Conservation (phyloP, 768 basidiomycete species). For the Leucocoprinus leucothites region DNA sequence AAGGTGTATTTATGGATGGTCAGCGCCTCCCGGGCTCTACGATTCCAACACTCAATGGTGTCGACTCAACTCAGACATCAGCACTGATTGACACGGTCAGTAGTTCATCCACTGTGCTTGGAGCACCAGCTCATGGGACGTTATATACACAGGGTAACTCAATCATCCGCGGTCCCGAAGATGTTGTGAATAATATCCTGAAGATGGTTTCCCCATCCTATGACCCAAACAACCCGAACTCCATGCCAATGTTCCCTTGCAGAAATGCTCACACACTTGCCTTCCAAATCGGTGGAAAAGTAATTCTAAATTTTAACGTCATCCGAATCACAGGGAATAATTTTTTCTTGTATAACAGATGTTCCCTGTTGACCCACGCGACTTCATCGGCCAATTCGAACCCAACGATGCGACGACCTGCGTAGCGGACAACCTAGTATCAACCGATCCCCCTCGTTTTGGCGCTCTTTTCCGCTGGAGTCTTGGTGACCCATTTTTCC, state of each 20-base stretch:
- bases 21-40: slow-evolving; percentile 48
- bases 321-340: not conserved
- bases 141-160: slow-evolving; percentile 56
- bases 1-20: slow-evolving; percentile 65
- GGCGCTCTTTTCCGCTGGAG: slow-evolving; percentile 66
- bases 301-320: slow-evolving; percentile 11
- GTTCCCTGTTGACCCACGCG: slow-evolving; percentile 71
- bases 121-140: not conserved
- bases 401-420: slow-evolving; percentile 40
- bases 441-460: slow-evolving; percentile 55
- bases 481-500: slow-evolving; percentile 68
- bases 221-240: slow-evolving; percentile 20
- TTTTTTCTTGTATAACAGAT: slow-evolving; percentile 23
- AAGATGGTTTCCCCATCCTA: slow-evolving; percentile 33
- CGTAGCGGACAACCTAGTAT: slow-evolving; percentile 49
- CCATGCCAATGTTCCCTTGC: slow-evolving; percentile 42
- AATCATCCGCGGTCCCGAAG: slow-evolving; percentile 63
- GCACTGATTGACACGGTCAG: slow-evolving; percentile 66
- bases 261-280: slow-evolving; percentile 49
- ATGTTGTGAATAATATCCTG: slow-evolving; percentile 54
- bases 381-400: slow-evolving; percentile 48
- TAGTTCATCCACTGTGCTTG: slow-evolving; percentile 1
- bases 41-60: slow-evolving; percentile 35
- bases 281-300: slow-evolving; percentile 63
- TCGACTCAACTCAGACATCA: slow-evolving; percentile 37